These are phyloP conservation scores for Orbilia javanica DNA, from an alignment of 2,329 filamentous ascomycete species.

Conservation along the genomic window DNA sequence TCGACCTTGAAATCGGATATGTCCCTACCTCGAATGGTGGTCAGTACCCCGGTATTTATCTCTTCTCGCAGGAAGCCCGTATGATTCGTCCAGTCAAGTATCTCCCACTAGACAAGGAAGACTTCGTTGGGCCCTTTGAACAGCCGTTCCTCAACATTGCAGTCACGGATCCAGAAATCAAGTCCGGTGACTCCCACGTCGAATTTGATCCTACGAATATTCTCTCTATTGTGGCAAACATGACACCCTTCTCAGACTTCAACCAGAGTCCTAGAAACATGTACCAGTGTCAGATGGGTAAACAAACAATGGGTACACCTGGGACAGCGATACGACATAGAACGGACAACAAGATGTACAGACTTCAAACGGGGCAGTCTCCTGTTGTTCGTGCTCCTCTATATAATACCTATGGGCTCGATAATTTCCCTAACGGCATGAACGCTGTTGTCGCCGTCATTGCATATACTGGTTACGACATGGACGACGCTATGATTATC, in stretches of 20 bases:
- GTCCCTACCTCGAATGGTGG: slow-evolving; percentile 88
- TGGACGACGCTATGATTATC: slow-evolving; percentile 99
- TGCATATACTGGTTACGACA: slow-evolving; percentile 98
- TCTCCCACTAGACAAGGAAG: slow-evolving; percentile 83
- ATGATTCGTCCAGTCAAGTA: slow-evolving; percentile 96
- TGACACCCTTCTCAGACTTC: slow-evolving; percentile 98
- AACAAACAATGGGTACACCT: slow-evolving; percentile 98
- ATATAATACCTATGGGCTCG: slow-evolving; percentile 94
- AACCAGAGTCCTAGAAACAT: slow-evolving; percentile 99
- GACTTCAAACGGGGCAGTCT: slow-evolving; percentile 93
- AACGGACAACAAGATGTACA: slow-evolving; percentile 97
- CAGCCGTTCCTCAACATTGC: slow-evolving; percentile 99
- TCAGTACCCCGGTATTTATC: slow-evolving; percentile 96
- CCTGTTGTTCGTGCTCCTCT: slow-evolving; percentile 91
- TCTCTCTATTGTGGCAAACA: slow-evolving; percentile 95
- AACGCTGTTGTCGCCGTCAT: slow-evolving; percentile 98
- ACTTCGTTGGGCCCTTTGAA: slow-evolving; percentile 92
- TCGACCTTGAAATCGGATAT: slow-evolving; percentile 90
- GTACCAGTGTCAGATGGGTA: slow-evolving; percentile 99
- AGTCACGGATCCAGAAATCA: slow-evolving; percentile 86
- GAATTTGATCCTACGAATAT: slow-evolving; percentile 97
- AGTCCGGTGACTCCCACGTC: slow-evolving; percentile 90
- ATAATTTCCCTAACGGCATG: slow-evolving; percentile 97
- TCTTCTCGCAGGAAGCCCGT: slow-evolving; percentile 85
- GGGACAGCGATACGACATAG: slow-evolving; percentile 85